Conservation (phyloP, 1,284 basidiomycete genomes). For the Malassezia japonica region DNA sequence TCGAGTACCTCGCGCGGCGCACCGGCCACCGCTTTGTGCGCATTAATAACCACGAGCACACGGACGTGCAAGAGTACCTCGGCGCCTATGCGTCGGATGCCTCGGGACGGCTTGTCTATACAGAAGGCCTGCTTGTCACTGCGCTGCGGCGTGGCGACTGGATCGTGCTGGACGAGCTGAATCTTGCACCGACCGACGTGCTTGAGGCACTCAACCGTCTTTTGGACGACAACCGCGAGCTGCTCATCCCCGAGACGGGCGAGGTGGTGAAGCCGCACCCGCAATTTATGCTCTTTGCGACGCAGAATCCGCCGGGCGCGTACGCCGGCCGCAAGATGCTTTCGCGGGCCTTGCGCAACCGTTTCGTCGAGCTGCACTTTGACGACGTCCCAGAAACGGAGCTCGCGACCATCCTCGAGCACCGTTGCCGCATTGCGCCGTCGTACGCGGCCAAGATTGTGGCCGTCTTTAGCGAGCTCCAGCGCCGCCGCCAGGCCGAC, state of each 20-base stretch:
- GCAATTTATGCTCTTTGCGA: constrained; percentile 95
- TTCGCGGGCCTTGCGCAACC: constrained; percentile 90
- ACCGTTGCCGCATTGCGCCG: constrained; percentile 41
- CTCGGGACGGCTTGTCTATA: constrained; percentile 79
- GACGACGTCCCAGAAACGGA: constrained; percentile 91
- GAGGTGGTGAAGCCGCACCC: constrained; percentile 89
- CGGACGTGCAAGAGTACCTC: constrained; percentile 93
- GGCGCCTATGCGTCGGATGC: constrained; percentile 94
- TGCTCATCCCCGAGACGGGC: constrained; percentile 90
- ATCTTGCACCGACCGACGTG: constrained; percentile 94
- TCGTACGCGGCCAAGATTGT: constrained; percentile 82
- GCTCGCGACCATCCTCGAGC: constrained; percentile 66
- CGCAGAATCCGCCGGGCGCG: constrained; percentile 94
- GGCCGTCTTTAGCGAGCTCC: constrained; percentile 81
- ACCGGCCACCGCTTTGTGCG: constrained; percentile 94
- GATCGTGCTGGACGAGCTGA: constrained; percentile 97
- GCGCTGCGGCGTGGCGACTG: constrained; percentile 87
- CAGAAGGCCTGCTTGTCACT: constrained; percentile 78
- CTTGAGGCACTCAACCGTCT: constrained; percentile 93
- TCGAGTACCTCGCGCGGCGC: constrained; percentile 84
- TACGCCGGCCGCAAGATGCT: constrained; percentile 92
- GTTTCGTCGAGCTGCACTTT: constrained; percentile 98
- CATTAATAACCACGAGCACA: constrained; percentile 99
- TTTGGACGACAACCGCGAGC: constrained; percentile 92
- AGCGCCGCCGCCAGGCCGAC: constrained; percentile 76